A percentile compares a stretch with the other conserved stretches of the same genome.
These are phyloP conservation scores for Tuber melanosporum DNA, from an alignment of 495 filamentous ascomycete genomes.

Conservation along the genomic window DNA sequence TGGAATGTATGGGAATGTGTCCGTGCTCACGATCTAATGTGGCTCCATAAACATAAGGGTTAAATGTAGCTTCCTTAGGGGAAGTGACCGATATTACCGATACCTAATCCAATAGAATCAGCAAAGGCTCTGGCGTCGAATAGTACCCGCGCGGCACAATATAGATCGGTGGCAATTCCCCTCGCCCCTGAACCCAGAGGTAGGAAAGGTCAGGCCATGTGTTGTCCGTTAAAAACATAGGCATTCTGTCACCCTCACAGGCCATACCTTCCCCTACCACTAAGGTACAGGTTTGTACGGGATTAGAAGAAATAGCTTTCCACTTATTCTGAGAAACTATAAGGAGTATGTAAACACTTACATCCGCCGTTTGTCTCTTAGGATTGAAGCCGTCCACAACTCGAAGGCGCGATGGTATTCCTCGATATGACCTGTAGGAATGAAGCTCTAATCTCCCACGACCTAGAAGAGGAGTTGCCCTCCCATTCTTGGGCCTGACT, in stretches of 20 bases:
- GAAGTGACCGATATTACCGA: fast-evolving
- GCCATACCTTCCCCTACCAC: no score
- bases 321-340: background rate
- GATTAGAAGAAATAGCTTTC: background rate
- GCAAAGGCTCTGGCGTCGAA: fast-evolving
- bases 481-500: background rate
- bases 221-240: no score
- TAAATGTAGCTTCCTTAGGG: background rate
- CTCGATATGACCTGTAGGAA: background rate
- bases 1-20: background rate
- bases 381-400: background rate
- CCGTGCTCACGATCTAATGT: background rate
- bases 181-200: no score
- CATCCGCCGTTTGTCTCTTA: fast-evolving
- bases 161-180: no score
- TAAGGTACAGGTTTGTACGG: background rate
- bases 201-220: no score
- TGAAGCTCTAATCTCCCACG: background rate
- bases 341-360: background rate
- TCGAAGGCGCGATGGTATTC: background rate
- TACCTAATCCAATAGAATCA: background rate
- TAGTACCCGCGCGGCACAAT: no score
- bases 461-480: background rate
- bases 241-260: no score
- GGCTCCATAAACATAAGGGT: background rate